Evolutionary conservation across 495 filamentous ascomycete genomes (phyloP).

Genomic region (Penicillium simplicissimum): DNA sequence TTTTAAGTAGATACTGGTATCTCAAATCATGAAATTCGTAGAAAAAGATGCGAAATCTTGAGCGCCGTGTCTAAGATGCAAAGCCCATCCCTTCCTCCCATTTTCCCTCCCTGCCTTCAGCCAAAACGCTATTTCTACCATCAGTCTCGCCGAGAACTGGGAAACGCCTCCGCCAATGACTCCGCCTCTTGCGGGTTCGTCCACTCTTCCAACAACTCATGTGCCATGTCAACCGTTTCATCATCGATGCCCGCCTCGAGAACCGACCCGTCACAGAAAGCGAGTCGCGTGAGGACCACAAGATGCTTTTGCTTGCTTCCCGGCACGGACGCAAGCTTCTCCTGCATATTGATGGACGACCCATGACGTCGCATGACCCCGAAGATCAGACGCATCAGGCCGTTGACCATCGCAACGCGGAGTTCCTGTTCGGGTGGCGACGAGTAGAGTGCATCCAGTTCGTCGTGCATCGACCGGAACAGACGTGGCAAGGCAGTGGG

Average conservation of each 20-base stretch:
- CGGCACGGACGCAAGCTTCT: constrained; percentile 55
- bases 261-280: constrained; percentile 63
- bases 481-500: constrained; percentile 57
- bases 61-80: constrained; percentile 16
- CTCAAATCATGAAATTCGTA: constrained; percentile 18
- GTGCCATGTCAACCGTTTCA: constrained; percentile 65
- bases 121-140: not conserved
- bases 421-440: constrained; percentile 43
- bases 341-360: constrained; percentile 52
- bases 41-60: constrained; percentile 13
- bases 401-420: constrained; percentile 56
- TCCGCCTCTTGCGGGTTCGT: constrained; percentile 72
- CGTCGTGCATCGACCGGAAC: constrained; percentile 62
- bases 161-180: constrained; percentile 59
- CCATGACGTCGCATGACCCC: constrained; percentile 54
- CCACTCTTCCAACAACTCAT: constrained; percentile 62
- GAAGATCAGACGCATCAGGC: constrained; percentile 60
- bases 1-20: constrained; percentile 14
- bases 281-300: constrained; percentile 64
- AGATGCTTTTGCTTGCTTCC: constrained; percentile 68
- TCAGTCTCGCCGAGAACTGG: constrained; percentile 40
- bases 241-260: constrained; percentile 67
- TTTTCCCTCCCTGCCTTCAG: not conserved
- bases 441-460: constrained; percentile 61
- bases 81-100: not conserved